A percentile compares a stretch with the other conserved stretches of the same genome.
Conservation (phyloP, 495 filamentous ascomycete species). For the Lasiosphaeria hispida region DNA sequence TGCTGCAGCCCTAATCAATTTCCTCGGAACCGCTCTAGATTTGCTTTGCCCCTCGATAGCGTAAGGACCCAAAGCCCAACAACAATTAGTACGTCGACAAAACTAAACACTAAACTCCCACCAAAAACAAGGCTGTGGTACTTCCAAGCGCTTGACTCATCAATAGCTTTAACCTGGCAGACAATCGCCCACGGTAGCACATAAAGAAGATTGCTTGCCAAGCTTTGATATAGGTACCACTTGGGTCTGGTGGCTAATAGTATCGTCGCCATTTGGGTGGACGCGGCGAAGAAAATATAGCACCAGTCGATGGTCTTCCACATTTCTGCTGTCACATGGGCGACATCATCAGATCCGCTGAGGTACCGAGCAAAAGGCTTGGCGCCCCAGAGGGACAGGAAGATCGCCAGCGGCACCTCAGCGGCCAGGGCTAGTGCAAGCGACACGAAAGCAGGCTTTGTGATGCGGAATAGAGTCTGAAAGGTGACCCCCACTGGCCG, state of each 20-base stretch:
- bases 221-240: slow-evolving; percentile 67
- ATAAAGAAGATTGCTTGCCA: slow-evolving; percentile 63
- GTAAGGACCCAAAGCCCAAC: slow-evolving; percentile 55
- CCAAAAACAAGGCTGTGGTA: slow-evolving; percentile 69
- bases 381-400: slow-evolving; percentile 58
- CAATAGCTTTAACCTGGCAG: slow-evolving; percentile 47
- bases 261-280: slow-evolving; percentile 62
- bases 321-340: slow-evolving; percentile 63
- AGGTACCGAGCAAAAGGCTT: slow-evolving; percentile 60
- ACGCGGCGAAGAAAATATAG: slow-evolving; percentile 70
- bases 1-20: too few species aligned
- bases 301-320: slow-evolving; percentile 73
- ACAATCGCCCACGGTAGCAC: slow-evolving; percentile 71
- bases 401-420: slow-evolving; percentile 62
- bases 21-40: neutral
- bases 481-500: slow-evolving; percentile 41
- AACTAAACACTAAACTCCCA: slow-evolving; percentile 65
- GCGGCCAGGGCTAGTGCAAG: slow-evolving; percentile 50
- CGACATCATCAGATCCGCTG: slow-evolving; percentile 52
- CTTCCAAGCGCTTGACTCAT: slow-evolving; percentile 60
- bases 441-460: slow-evolving; percentile 55
- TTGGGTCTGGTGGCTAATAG: slow-evolving; percentile 62
- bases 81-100: slow-evolving; percentile 53
- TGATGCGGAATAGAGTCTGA: slow-evolving; percentile 39
- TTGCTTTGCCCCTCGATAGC: slow-evolving; percentile 48